A percentile compares a stretch with the other conserved stretches of the same genome.
Evolutionary conservation across 2,329 filamentous ascomycete species (phyloP).

Genomic region (Colletotrichum destructivum): DNA sequence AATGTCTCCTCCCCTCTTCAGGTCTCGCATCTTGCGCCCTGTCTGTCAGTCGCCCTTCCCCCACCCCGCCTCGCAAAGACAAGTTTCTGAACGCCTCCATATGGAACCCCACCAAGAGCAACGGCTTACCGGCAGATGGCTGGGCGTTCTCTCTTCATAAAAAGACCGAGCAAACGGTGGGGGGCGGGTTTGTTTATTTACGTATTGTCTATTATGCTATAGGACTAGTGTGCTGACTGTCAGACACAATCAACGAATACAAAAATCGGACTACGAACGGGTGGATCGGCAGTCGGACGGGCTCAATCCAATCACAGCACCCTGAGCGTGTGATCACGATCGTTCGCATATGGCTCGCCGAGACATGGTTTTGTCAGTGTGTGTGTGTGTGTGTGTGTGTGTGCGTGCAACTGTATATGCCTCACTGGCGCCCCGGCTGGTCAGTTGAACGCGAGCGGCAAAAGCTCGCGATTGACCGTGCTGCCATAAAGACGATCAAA

Average conservation of each 20-base stretch:
- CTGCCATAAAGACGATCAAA: too few relatives aligned
- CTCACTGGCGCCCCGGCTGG: too few relatives aligned
- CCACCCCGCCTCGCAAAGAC: background rate
- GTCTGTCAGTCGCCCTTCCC: background rate
- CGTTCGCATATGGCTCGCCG: background rate
- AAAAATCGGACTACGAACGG: background rate
- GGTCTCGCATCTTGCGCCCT: slow-evolving; percentile 24
- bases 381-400: too few relatives aligned
- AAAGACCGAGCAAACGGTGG: too few relatives aligned
- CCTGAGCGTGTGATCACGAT: background rate
- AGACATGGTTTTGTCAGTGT: background rate
- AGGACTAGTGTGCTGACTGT: background rate
- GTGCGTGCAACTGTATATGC: too few relatives aligned
- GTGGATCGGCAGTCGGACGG: background rate
- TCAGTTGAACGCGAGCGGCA: too few relatives aligned
- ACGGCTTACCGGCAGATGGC: slow-evolving; percentile 6
- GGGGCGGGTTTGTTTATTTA: too few relatives aligned
- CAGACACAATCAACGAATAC: background rate
- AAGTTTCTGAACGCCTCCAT: background rate
- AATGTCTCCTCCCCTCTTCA: too few relatives aligned
- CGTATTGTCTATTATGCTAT: too few relatives aligned
- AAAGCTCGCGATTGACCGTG: too few relatives aligned
- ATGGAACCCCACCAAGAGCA: background rate
- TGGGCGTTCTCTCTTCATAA: background rate
- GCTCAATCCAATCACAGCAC: background rate